Percentiles rank a stretch among this genome's conserved stretches.
phyloP scores from a whole-genome alignment of 73 alveolate genomes.

The Uronychia binucleata region DNA sequence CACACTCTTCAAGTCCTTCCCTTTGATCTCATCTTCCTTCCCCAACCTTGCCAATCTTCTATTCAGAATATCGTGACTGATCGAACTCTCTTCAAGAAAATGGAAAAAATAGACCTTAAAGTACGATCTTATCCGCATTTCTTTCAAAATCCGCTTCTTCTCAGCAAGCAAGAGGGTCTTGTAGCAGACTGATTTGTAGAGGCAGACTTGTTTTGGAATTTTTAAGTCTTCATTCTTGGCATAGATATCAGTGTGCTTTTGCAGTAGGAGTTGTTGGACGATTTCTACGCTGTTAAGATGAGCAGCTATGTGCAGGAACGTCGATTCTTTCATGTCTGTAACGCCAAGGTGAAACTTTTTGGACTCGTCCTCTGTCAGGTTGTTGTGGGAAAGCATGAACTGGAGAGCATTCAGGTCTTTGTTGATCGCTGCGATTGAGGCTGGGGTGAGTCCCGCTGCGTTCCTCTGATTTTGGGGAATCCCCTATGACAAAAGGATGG shows the following conservation, averaged over 20 bases:
- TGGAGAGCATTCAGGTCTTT: background rate
- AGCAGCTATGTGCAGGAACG: background rate
- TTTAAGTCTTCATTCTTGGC: background rate
- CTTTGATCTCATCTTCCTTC: too few relatives aligned
- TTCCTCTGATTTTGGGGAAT: background rate
- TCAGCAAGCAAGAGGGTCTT: background rate
- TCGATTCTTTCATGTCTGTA: background rate
- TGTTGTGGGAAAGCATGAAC: background rate
- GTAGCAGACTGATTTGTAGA: background rate
- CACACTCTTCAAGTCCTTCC: too few relatives aligned
- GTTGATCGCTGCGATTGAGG: background rate
- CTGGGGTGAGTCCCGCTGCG: background rate
- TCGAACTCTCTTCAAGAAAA: too few relatives aligned
- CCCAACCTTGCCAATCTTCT: too few relatives aligned
- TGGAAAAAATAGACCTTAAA: too few relatives aligned
- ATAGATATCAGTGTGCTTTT: background rate
- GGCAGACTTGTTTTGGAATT: background rate
- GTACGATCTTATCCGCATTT: too few relatives aligned
- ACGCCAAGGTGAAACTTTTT: background rate
- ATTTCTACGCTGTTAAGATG: background rate
- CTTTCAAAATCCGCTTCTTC: background rate
- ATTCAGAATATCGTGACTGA: too few relatives aligned
- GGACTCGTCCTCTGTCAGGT: background rate
- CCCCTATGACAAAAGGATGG: background rate
- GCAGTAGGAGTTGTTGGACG: background rate